These are phyloP conservation scores for Metschnikowia gruessii DNA, from an alignment of 805 yeast genomes.

Conservation along the genomic window DNA sequence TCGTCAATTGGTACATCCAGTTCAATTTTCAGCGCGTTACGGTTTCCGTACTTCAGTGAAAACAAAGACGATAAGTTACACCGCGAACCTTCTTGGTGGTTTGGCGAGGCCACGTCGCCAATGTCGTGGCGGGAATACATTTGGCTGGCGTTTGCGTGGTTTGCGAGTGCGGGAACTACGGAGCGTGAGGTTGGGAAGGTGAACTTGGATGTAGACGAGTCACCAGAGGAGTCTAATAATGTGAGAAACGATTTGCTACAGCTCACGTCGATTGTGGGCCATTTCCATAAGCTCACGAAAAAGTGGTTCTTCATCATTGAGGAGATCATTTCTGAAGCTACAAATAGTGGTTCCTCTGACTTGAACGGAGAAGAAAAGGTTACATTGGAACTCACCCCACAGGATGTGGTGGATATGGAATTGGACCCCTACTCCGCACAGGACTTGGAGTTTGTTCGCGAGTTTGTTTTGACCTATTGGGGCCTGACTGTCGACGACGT, in stretches of 20 bases:
- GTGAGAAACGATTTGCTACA: constrained; percentile 10
- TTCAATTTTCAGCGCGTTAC: constrained; percentile 21
- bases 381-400: constrained; percentile 36
- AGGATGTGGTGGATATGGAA: constrained; percentile 42
- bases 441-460: constrained; percentile 36
- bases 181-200: constrained; percentile 17
- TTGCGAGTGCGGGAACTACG: constrained; percentile 82
- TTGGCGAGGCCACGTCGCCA: constrained; percentile 41
- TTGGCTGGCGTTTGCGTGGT: constrained; percentile 76
- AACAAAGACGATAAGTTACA: constrained; percentile 7
- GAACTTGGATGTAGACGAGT: constrained; percentile 7
- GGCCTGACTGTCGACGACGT: constrained; percentile 27
- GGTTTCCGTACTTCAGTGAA: constrained; percentile 12
- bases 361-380: constrained; percentile 12
- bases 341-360: constrained; percentile 15
- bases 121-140: constrained; percentile 55
- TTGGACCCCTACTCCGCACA: constrained; percentile 41
- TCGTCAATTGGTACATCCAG: constrained; percentile 30
- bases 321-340: constrained; percentile 33
- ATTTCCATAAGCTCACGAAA: constrained; percentile 39
- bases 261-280: constrained; percentile 32
- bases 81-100: constrained; percentile 45
- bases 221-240: neutral
- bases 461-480: constrained; percentile 37
- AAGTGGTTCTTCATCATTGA: constrained; percentile 37